Base-by-base conservation (phyloP, 345 rosid species). In the Aegle marmelos region DNA sequence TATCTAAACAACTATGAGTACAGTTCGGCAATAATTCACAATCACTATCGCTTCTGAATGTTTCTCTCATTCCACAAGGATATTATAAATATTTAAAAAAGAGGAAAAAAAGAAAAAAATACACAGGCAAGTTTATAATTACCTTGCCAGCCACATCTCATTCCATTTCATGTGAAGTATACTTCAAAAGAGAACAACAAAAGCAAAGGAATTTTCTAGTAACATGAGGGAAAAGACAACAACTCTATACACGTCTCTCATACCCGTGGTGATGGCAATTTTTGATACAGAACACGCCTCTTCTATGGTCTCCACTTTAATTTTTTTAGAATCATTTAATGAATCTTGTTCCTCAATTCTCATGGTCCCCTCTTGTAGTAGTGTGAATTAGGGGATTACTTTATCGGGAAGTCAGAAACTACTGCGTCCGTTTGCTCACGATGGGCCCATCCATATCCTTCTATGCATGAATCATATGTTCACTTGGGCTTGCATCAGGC, bases 81-180 rank as follows among this genome's bases (percentile, higher is more conserved):
- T 73, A 13, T 3, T 57, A 0, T 6, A 19, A 31, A 30, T 45
- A 7, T 22, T n/a, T n/a, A n/a, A n/a, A n/a, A n/a, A n/a, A n/a
- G n/a, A n/a, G n/a, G n/a, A n/a, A n/a, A n/a, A n/a, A n/a, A n/a
- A n/a, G n/a, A n/a, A 28, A 41, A 62, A 28, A 27, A 66, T 57
- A 33, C 54, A 67, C 54, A n/a, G 39, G 19, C 1, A 53, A 31
- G 39, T 11, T 53, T 28, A 22, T 11, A 6, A 33, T 33, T 39
- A 22, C 30, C 27, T 28, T 28, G 0, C 21, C 39, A 54, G 33
- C 27, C 19, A n/a, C 30, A 62, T 41, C 3, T 57, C 64, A 41
- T 50, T 25, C 27, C 73, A 67, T 69, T 58, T 79, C 79, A 76
- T 7, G 37, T 56, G 4, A 69, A 77, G 59, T 21, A 77, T 37